Conservation (phyloP, 1,284 basidiomycete species). For the Afroboletus lepidellus region DNA sequence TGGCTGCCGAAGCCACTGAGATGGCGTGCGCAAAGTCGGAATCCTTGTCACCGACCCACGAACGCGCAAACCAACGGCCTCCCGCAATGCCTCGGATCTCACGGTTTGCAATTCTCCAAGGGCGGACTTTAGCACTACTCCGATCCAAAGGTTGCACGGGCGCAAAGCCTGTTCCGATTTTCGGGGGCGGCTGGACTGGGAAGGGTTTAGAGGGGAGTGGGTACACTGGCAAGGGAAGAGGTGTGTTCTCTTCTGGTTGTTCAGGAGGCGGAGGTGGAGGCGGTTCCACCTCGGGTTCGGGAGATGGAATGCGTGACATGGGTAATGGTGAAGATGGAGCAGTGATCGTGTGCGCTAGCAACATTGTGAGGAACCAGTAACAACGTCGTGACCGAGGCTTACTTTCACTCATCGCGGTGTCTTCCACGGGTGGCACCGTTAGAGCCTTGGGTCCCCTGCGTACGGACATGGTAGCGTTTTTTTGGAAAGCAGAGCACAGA, state of each 20-base stretch:
- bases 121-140: conserved; percentile 55
- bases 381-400: conserved; percentile 9
- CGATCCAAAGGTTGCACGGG: conserved; percentile 64
- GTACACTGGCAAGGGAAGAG: conserved; percentile 69
- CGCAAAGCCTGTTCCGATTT: conserved; percentile 70
- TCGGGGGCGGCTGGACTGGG: conserved; percentile 71
- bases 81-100: conserved; percentile 78
- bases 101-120: conserved; percentile 68
- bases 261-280: conserved; percentile 40
- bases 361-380: conserved; percentile 1
- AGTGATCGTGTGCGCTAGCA: conserved; percentile 40
- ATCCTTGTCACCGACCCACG: conserved; percentile 79
- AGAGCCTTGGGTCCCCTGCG: conserved; percentile 23
- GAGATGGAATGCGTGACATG: conserved; percentile 25
- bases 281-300: conserved; percentile 30
- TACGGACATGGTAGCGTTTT: not conserved
- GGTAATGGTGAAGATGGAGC: conserved; percentile 47
- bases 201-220: conserved; percentile 76
- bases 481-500: conserved; percentile 1
- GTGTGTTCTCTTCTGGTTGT: conserved; percentile 51
- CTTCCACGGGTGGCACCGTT: conserved; percentile 26
- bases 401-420: conserved; percentile 47
- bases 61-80: conserved; percentile 70
- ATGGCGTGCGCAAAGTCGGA: conserved; percentile 51
- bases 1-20: conserved; percentile 29